Percentiles rank a stretch among this genome's conserved stretches.
Conservation (phyloP, 148 eudicot genomes). For the Linanthus parryae region DNA sequence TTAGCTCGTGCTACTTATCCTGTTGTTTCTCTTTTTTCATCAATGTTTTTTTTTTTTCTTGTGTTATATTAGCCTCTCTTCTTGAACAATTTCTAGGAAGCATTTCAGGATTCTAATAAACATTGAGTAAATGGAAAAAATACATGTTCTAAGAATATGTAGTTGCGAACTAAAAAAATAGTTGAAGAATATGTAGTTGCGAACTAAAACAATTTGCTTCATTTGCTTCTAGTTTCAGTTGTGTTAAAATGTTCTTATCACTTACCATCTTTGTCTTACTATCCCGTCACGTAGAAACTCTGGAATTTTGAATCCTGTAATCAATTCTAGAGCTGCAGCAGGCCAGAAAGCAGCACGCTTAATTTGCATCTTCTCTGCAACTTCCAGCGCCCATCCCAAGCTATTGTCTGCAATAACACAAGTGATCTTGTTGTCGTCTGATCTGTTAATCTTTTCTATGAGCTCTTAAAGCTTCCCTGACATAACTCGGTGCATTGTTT, state of each 20-base stretch:
- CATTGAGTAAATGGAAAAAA: too few species aligned
- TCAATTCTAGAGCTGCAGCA: constrained; percentile 7
- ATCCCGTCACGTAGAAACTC: constrained; percentile 20
- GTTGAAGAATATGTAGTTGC: too few species aligned
- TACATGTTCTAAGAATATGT: too few species aligned
- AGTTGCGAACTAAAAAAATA: too few species aligned
- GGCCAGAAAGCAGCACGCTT: constrained; percentile 5
- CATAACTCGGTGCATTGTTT: constrained; percentile 10
- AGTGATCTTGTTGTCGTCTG: constrained; percentile 5
- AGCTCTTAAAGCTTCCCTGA: constrained; percentile 13
- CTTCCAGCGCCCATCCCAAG: constrained; percentile 4
- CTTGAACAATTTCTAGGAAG: too few species aligned
- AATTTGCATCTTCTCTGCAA: constrained; percentile 6
- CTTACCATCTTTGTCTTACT: constrained; percentile 20
- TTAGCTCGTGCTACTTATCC: too few species aligned
- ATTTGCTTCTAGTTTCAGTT: constrained; percentile 19
- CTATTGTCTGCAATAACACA: constrained; percentile 20
- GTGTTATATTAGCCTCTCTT: too few species aligned
- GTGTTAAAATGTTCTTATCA: constrained; percentile 11
- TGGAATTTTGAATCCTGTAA: constrained; percentile 1
- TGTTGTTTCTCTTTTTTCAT: too few species aligned
- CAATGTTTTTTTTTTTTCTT: too few species aligned
- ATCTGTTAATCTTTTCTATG: constrained; percentile 6
- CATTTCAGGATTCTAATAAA: too few species aligned
- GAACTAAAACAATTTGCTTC: constrained; percentile 17